Conservation (phyloP, 257 asterid genomes). For the Solanum infundibuliforme region DNA sequence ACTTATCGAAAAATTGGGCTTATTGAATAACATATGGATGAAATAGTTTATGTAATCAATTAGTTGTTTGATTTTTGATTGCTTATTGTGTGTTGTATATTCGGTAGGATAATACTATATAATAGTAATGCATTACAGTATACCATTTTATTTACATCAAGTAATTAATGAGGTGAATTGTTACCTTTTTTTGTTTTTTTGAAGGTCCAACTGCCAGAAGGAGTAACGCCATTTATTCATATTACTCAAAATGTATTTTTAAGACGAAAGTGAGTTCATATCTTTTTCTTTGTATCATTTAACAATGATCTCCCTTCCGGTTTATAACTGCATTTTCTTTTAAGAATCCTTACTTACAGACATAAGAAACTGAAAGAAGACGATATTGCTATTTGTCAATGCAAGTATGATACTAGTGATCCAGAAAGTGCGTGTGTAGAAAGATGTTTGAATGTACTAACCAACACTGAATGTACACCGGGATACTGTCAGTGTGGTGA, state of each 20-base stretch:
- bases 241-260: neutral
- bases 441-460: conserved; percentile 73
- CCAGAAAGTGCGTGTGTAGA: conserved; percentile 91
- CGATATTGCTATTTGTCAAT: conserved; percentile 70
- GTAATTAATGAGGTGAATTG: no score
- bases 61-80: neutral
- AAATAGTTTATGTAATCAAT: neutral
- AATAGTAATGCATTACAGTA: no score
- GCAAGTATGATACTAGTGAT: conserved; percentile 48
- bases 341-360: conserved; percentile 17
- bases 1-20: neutral
- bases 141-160: no score
- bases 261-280: neutral
- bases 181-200: no score
- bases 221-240: neutral
- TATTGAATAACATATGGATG: neutral
- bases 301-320: neutral
- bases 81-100: neutral
- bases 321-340: no score
- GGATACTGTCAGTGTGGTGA: conserved; percentile 71
- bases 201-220: neutral
- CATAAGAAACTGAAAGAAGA: conserved; percentile 59
- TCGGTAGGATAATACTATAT: neutral
- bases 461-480: conserved; percentile 89
- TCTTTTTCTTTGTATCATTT: neutral